Evolutionary conservation across 139 green algal genomes (phyloP).

Genomic region (Chlorella vulgaris): DNA sequence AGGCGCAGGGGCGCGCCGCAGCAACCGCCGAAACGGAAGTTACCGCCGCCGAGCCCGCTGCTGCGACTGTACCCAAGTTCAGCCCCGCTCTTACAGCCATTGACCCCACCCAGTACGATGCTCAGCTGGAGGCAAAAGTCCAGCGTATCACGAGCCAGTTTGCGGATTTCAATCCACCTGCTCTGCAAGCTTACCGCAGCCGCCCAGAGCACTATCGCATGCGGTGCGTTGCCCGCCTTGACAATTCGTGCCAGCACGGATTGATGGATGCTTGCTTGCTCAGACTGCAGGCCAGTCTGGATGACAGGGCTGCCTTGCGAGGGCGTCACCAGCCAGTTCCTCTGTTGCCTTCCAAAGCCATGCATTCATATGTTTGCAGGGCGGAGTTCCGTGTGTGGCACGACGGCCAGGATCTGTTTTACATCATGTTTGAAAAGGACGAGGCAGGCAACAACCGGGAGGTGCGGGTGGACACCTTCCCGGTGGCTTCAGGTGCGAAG

Average conservation of each 20-base stretch:
- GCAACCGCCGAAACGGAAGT: not conserved
- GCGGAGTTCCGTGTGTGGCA: constrained; percentile 79
- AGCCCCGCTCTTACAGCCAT: constrained; percentile 34
- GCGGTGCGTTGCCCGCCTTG: constrained; percentile 46
- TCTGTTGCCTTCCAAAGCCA: too few species aligned
- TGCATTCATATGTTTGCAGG: too few species aligned
- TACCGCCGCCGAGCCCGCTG: not conserved
- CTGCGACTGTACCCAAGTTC: constrained; percentile 19
- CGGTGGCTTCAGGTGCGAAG: constrained; percentile 62
- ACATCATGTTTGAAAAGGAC: constrained; percentile 78
- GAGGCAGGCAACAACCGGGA: not conserved
- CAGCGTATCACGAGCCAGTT: constrained; percentile 53
- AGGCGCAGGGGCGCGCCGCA: not conserved
- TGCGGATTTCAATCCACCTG: constrained; percentile 54
- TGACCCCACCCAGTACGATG: constrained; percentile 51
- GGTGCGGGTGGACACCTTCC: constrained; percentile 78
- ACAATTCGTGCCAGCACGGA: too few species aligned
- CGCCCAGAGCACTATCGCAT: constrained; percentile 68
- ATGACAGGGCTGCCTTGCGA: too few species aligned
- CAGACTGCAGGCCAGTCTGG: too few species aligned
- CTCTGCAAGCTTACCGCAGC: constrained; percentile 59
- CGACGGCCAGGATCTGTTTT: constrained; percentile 62
- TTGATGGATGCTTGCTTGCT: too few species aligned
- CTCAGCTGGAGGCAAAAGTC: constrained; percentile 66
- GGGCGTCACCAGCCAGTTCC: too few species aligned